These are phyloP conservation scores for Arabis hirsuta DNA, from an alignment of 345 rosid genomes.

Conservation along the genomic window DNA sequence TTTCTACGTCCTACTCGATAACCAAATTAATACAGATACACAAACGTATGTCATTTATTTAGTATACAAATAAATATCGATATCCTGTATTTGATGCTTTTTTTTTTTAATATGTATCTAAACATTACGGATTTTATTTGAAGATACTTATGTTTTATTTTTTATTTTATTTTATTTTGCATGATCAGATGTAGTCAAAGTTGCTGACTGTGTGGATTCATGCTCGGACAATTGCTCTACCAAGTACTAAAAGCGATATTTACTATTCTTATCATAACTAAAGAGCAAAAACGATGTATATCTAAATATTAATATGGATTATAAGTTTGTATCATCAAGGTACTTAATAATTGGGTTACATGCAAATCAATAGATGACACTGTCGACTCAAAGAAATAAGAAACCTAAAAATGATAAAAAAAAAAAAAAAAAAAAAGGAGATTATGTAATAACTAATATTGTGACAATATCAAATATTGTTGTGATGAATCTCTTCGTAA, in stretches of 20 bases:
- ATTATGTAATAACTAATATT: not conserved
- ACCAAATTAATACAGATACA: not conserved
- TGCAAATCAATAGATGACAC: not conserved
- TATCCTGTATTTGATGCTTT: not conserved
- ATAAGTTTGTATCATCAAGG: not conserved
- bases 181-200: slow-evolving; percentile 28
- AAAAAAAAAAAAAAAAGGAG: too few species aligned
- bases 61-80: too few species aligned
- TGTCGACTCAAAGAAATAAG: not conserved
- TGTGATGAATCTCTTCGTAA: not conserved
- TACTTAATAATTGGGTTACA: not conserved
- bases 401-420: not conserved
- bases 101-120: not conserved
- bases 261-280: too few species aligned
- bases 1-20: not conserved
- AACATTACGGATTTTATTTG: not conserved
- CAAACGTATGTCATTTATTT: too few species aligned
- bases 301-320: not conserved
- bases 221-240: slow-evolving; percentile 27
- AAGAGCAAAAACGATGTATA: too few species aligned
- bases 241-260: not conserved
- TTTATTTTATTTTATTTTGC: not conserved
- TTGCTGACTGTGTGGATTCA: slow-evolving; percentile 33
- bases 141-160: too few species aligned
- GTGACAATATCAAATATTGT: too few species aligned